Evolutionary conservation across 306 rosid genomes (phyloP).

Genomic region (Pueraria montana): DNA sequence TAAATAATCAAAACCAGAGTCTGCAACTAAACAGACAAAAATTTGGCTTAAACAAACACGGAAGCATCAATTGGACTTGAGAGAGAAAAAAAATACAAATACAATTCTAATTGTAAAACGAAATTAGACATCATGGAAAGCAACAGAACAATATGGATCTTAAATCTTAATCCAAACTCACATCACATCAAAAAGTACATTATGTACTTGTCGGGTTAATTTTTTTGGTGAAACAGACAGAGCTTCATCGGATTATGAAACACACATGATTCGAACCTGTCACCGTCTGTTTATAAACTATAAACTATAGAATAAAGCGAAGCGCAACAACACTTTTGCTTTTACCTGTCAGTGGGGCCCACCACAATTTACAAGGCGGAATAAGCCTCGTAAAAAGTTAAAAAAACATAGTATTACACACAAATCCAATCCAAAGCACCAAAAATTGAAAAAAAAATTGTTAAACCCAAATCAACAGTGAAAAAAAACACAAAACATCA

Average conservation of each 20-base stretch:
- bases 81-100: background rate
- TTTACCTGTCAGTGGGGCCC: conserved; percentile 41
- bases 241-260: background rate
- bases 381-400: background rate
- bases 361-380: conserved; percentile 12
- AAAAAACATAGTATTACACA: background rate
- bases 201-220: conserved; percentile 31
- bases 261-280: background rate
- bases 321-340: conserved; percentile 31
- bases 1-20: conserved; percentile 9
- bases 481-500: background rate
- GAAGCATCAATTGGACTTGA: background rate
- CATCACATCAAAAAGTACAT: conserved; percentile 37
- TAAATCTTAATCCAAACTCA: conserved; percentile 34
- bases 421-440: background rate
- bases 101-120: background rate
- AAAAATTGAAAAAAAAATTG: background rate
- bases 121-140: background rate
- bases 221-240: conserved; percentile 39
- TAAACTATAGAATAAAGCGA: conserved; percentile 8
- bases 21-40: conserved; percentile 4
- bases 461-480: conserved; percentile 20
- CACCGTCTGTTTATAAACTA: conserved; percentile 19
- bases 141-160: conserved; percentile 28
- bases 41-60: background rate